A percentile compares a stretch with the other conserved stretches of the same genome.
These are phyloP conservation scores for Pestalotiopsis sp. DNA, from an alignment of 2,329 filamentous ascomycete genomes.

Conservation along the genomic window DNA sequence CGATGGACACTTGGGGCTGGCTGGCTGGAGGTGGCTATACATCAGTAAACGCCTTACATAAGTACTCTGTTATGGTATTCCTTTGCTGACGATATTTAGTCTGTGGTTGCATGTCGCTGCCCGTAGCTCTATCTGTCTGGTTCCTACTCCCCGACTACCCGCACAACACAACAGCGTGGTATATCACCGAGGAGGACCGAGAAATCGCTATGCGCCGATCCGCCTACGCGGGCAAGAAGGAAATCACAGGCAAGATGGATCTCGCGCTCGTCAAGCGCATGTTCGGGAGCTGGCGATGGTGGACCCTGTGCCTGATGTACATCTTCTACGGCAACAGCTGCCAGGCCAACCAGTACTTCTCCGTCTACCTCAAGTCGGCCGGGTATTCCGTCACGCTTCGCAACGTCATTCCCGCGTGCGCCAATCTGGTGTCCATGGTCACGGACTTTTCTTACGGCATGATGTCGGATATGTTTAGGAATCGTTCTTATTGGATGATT, in stretches of 20 bases:
- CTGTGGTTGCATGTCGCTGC: conserved; percentile 27
- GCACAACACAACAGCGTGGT: conserved; percentile 27
- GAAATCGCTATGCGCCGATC: conserved; percentile 23
- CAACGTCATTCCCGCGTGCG: conserved; percentile 19
- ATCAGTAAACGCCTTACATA: conserved; percentile 18
- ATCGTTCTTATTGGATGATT: conserved; percentile 13
- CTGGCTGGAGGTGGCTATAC: conserved; percentile 36
- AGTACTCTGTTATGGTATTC: not conserved
- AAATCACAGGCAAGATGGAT: conserved; percentile 23
- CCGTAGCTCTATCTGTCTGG: conserved; percentile 27
- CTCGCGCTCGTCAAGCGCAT: conserved; percentile 24
- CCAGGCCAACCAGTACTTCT: conserved; percentile 24
- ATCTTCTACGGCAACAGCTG: conserved; percentile 29
- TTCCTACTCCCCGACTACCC: conserved; percentile 30
- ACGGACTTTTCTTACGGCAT: conserved; percentile 13
- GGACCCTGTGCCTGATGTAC: conserved; percentile 15
- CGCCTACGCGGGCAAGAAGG: conserved; percentile 23
- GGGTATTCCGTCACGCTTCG: conserved; percentile 16
- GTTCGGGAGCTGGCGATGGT: conserved; percentile 29
- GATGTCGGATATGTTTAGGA: conserved; percentile 13
- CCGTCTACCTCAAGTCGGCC: conserved; percentile 20
- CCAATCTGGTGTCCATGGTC: conserved; percentile 14
- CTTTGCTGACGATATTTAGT: conserved; percentile 1
- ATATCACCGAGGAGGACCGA: conserved; percentile 25
- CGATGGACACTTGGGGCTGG: conserved; percentile 28